Base-by-base conservation (phyloP, 202 grass and related monocot species). In the Elaeis oleifera region DNA sequence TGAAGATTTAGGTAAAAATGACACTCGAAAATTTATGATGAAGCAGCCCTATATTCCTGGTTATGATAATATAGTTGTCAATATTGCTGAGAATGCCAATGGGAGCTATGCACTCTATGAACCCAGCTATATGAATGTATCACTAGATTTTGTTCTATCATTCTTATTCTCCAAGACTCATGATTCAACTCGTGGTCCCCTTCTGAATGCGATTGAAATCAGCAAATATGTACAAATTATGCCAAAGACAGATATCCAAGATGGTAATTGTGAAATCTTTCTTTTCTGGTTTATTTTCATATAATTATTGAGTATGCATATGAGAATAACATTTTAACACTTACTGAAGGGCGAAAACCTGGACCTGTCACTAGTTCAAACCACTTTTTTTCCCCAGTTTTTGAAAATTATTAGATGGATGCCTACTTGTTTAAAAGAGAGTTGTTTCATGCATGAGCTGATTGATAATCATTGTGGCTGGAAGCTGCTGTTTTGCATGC, bases 191-290 rank as follows among this genome's bases (percentile, higher is more conserved):
- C 54, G 49, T 1, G 73, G 73, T 4, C 63, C 73, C 49, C 56
- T 76, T 68, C 44, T 76, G 16, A 76, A 76, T 68, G 73, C 73
- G 1, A 67, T 67, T 67, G 73, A 76, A 65, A 32, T 76, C 51
- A 67, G 56, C 16, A 76, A 76, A 27, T 76, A 76, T 68, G 63
- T 68, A 24, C 53, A 50, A 16, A 76, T 76, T 65, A 60, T 67
- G 29, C 51, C 28, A 20, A 65, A 49, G 50, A 67, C 73, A 28
- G 39, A 31, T 60, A 36, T 60, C 58, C 14, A 39, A 60, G 73
- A 76, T 48, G 63, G 73, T 76, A 76, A 49, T 29, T n/a, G 49
- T 49, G 5, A 21, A 44, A 23, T 9, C 17, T 63, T 49, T 74
- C 26, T 51, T 32, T 22, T 31, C 16, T 20, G 27, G 1, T 59